Percentiles rank a stretch among this genome's conserved stretches.
These are phyloP conservation scores for Hanseniaspora nectarophila DNA, from an alignment of 805 yeast genomes.

Conservation along the genomic window DNA sequence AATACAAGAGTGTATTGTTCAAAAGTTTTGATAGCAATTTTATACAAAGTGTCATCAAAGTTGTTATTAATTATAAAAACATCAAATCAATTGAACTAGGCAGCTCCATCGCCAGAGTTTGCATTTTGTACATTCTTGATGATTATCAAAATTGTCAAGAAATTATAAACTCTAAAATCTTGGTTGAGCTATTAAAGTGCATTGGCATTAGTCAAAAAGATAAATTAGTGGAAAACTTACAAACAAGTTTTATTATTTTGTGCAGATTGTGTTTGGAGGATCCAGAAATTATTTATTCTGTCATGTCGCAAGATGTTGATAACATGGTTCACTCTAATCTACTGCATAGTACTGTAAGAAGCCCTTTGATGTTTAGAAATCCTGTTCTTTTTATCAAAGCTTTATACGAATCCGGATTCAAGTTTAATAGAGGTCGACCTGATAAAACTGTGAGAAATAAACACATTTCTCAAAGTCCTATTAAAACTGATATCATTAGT, in stretches of 20 bases:
- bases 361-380: not conserved
- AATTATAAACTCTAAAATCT: conserved; percentile 38
- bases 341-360: not conserved
- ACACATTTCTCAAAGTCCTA: not conserved
- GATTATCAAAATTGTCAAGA: conserved; percentile 31
- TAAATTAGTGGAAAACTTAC: conserved; percentile 33
- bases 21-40: conserved; percentile 14
- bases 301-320: conserved; percentile 37
- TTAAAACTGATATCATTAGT: conserved; percentile 48
- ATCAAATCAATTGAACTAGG: conserved; percentile 39
- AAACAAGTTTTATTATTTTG: conserved; percentile 41
- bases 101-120: conserved; percentile 40
- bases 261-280: conserved; percentile 64
- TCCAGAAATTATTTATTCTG: conserved; percentile 34
- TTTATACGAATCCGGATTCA: conserved; percentile 11
- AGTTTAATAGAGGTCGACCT: conserved; percentile 30
- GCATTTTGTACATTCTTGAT: conserved; percentile 40
- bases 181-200: conserved; percentile 37
- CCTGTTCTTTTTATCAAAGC: not conserved
- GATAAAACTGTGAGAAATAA: conserved; percentile 19
- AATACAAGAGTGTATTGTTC: conserved; percentile 23
- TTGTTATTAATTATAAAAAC: conserved; percentile 32
- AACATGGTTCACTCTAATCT: conserved; percentile 21
- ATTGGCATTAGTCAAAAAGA: conserved; percentile 31
- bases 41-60: conserved; percentile 30